These are phyloP conservation scores for Pyrenochaeta sp. DNA, from an alignment of 2,329 filamentous ascomycete genomes.

Conservation along the genomic window DNA sequence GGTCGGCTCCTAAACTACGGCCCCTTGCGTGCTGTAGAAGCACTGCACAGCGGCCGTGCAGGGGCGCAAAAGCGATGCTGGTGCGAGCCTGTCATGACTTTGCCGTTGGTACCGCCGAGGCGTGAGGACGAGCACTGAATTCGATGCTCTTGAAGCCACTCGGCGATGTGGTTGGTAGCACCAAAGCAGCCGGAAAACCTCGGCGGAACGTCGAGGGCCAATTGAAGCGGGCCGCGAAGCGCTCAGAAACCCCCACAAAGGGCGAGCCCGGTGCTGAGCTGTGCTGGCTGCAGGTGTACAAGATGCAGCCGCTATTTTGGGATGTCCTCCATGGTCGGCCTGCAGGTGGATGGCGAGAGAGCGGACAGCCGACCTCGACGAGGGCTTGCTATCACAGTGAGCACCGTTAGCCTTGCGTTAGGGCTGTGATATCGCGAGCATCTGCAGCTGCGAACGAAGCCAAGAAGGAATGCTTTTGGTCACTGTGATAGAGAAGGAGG, in stretches of 20 bases:
- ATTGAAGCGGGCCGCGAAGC: constrained; percentile 36
- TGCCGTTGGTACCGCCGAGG: constrained; percentile 41
- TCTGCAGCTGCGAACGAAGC: constrained; percentile 31
- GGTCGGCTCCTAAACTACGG: constrained; percentile 20
- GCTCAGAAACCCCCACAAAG: constrained; percentile 34
- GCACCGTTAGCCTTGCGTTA: constrained; percentile 31
- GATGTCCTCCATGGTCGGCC: constrained; percentile 14
- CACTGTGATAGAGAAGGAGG: constrained; percentile 15
- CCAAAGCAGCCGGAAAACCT: constrained; percentile 26
- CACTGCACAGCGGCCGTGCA: constrained; percentile 30
- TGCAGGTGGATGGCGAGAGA: constrained; percentile 5
- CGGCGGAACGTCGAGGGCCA: constrained; percentile 31
- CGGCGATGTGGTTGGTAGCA: constrained; percentile 46
- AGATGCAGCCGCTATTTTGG: constrained; percentile 39
- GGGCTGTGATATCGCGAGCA: constrained; percentile 34
- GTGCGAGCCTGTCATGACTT: constrained; percentile 30
- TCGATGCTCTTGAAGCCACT: constrained; percentile 33
- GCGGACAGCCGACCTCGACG: constrained; percentile 22
- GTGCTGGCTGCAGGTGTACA: constrained; percentile 30
- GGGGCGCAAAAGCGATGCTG: constrained; percentile 22
- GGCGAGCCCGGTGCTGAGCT: constrained; percentile 26
- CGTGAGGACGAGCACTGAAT: constrained; percentile 30
- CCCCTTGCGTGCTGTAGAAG: constrained; percentile 29
- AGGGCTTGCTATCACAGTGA: constrained; percentile 13
- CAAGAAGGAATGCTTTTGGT: constrained; percentile 12